A percentile compares a stretch with the other conserved stretches of the same genome.
phyloP scores from a whole-genome alignment of 345 rosid species.

The Carallia pectinifolia region DNA sequence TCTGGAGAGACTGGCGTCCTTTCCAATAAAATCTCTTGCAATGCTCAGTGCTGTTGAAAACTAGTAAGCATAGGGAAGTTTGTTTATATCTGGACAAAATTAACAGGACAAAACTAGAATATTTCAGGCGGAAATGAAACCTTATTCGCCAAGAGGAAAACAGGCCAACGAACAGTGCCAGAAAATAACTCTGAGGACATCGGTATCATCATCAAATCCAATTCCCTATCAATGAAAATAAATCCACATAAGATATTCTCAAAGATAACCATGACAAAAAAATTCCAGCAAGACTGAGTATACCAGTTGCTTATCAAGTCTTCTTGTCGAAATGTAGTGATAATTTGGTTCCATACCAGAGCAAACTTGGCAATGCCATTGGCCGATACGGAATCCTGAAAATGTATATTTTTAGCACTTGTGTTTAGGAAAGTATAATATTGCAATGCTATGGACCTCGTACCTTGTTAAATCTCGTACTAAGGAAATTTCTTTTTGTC shows the following conservation, averaged over 20 bases:
- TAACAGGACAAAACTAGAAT: constrained; percentile 10
- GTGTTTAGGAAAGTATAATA: constrained; percentile 1
- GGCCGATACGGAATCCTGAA: constrained; percentile 49
- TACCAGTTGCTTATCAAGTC: constrained; percentile 94
- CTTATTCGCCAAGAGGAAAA: constrained; percentile 91
- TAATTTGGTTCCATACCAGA: constrained; percentile 89
- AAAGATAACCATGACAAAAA: constrained; percentile 7
- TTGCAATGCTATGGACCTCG: constrained; percentile 17
- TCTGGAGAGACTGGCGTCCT: constrained; percentile 59
- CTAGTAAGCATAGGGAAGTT: constrained; percentile 45
- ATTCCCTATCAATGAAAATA: constrained; percentile 53
- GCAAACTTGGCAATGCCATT: constrained; percentile 73
- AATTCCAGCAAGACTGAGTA: constrained; percentile 7
- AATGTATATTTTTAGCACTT: constrained; percentile 10
- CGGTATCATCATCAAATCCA: constrained; percentile 84
- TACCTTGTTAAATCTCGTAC: constrained; percentile 55
- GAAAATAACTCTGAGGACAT: constrained; percentile 60
- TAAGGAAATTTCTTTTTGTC: constrained; percentile 43
- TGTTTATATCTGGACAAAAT: constrained; percentile 28
- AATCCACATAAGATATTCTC: constrained; percentile 7
- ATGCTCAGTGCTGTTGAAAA: constrained; percentile 81
- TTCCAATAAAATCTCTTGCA: constrained; percentile 69
- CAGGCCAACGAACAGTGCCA: constrained; percentile 82
- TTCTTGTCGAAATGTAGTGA: constrained; percentile 67
- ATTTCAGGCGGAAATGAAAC: constrained; percentile 30